A percentile compares a stretch with the other conserved stretches of the same genome.
phyloP scores from a whole-genome alignment of 176 grass and related monocot species.

The Bonia amplexicaulis region DNA sequence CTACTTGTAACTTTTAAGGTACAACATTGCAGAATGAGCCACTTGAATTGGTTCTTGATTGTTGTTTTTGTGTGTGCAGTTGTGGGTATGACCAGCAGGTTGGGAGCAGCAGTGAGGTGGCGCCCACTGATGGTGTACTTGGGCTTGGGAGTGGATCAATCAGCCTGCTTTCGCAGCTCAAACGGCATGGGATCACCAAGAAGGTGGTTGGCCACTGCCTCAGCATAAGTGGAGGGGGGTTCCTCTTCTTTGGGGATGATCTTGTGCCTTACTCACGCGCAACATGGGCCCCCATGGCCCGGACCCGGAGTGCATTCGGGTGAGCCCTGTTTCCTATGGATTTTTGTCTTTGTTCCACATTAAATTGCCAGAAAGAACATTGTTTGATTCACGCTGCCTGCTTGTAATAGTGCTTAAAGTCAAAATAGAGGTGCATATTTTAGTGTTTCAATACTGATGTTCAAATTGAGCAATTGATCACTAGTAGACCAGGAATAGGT shows the following conservation, averaged over 20 bases:
- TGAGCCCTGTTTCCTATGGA: constrained; percentile 25
- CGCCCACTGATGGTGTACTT: constrained; percentile 69
- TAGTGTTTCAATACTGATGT: too few relatives aligned
- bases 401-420: not conserved
- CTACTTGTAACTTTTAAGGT: not conserved
- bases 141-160: constrained; percentile 72
- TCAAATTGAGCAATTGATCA: too few relatives aligned
- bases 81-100: constrained; percentile 88
- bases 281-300: constrained; percentile 69
- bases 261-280: constrained; percentile 64
- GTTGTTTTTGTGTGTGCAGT: constrained; percentile 36
- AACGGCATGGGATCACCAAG: constrained; percentile 72
- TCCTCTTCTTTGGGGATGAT: constrained; percentile 93
- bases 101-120: constrained; percentile 24
- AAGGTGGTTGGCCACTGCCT: constrained; percentile 96
- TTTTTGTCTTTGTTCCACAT: constrained; percentile 1
- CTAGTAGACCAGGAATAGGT: too few relatives aligned
- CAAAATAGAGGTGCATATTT: not conserved
- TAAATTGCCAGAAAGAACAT: not conserved
- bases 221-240: constrained; percentile 67
- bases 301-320: constrained; percentile 41
- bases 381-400: not conserved
- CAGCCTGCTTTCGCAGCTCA: constrained; percentile 85
- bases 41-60: not conserved
- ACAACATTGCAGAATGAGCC: not conserved